Percentiles rank a stretch among this genome's conserved stretches.
These are phyloP conservation scores for Rhynchospora tenuis DNA, from an alignment of 176 grass and related monocot genomes.

Conservation along the genomic window DNA sequence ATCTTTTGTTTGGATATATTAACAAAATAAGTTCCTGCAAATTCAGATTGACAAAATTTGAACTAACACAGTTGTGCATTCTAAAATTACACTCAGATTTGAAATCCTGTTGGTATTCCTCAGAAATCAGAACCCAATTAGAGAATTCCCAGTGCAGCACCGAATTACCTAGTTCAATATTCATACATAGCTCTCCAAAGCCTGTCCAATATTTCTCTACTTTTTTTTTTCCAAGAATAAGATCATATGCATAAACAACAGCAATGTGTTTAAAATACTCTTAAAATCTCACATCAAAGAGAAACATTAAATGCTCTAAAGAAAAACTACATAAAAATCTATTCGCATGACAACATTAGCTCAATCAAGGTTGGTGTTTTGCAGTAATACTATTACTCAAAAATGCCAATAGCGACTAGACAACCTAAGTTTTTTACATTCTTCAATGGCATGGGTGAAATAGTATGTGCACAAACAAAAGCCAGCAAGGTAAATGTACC, in stretches of 20 bases:
- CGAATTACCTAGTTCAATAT: too few relatives aligned
- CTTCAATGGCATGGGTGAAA: conserved; percentile 50
- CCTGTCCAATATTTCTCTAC: background rate
- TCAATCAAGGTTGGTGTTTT: background rate
- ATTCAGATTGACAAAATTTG: too few relatives aligned
- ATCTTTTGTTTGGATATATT: too few relatives aligned
- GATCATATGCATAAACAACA: background rate
- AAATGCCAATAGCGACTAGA: background rate
- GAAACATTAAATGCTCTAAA: background rate
- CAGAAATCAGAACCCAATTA: too few relatives aligned
- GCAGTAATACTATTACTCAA: background rate
- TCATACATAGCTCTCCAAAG: too few relatives aligned
- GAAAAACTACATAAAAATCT: background rate
- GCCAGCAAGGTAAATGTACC: conserved; percentile 89
- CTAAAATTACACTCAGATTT: too few relatives aligned
- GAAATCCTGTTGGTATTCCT: too few relatives aligned
- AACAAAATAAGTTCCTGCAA: too few relatives aligned
- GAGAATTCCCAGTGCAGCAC: too few relatives aligned
- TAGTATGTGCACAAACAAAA: conserved; percentile 66
- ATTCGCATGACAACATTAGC: background rate
- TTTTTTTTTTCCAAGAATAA: background rate
- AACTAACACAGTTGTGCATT: too few relatives aligned
- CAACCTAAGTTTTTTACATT: background rate
- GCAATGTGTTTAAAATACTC: too few relatives aligned
- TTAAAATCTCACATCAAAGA: background rate